Percentiles rank a stretch among this genome's conserved stretches.
Evolutionary conservation across 306 rosid genomes (phyloP).

Genomic region (Vigna mungo): DNA sequence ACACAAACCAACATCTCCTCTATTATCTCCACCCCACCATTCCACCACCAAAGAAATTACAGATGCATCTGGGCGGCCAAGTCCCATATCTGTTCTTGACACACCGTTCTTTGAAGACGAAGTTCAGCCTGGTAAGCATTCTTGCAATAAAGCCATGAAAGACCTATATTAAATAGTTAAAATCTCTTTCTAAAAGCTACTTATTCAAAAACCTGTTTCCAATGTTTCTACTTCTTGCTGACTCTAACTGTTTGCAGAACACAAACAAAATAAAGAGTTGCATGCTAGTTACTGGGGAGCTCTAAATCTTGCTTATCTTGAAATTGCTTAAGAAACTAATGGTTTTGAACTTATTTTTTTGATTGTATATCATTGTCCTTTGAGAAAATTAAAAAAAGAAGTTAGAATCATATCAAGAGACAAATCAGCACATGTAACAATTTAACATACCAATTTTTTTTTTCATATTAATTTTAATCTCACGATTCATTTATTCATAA

Average conservation of each 20-base stretch:
- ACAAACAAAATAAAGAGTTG: background rate
- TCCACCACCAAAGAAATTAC: conserved; percentile 50
- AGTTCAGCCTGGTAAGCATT: conserved; percentile 57
- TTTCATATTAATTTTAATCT: conserved; percentile 29
- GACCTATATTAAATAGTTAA: background rate
- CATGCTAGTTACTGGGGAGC: background rate
- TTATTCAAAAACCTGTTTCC: conserved; percentile 9
- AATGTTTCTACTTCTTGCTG: background rate
- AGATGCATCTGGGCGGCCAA: conserved; percentile 71
- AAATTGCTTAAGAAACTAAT: conserved; percentile 8
- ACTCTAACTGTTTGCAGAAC: conserved; percentile 8
- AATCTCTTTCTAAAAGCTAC: conserved; percentile 11
- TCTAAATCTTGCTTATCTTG: conserved; percentile 9
- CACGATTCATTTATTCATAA: conserved; percentile 44
- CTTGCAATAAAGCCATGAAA: conserved; percentile 10
- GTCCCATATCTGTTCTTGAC: conserved; percentile 94
- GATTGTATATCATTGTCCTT: conserved; percentile 4
- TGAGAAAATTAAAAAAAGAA: background rate
- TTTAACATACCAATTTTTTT: conserved; percentile 13
- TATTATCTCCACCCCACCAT: conserved; percentile 58
- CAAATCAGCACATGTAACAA: background rate
- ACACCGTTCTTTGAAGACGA: conserved; percentile 69
- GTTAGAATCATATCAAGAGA: conserved; percentile 9
- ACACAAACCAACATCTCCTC: conserved; percentile 57
- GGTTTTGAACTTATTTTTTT: conserved; percentile 21